Conservation (phyloP, 2,329 filamentous ascomycete species). For the Alternaria consortialis region DNA sequence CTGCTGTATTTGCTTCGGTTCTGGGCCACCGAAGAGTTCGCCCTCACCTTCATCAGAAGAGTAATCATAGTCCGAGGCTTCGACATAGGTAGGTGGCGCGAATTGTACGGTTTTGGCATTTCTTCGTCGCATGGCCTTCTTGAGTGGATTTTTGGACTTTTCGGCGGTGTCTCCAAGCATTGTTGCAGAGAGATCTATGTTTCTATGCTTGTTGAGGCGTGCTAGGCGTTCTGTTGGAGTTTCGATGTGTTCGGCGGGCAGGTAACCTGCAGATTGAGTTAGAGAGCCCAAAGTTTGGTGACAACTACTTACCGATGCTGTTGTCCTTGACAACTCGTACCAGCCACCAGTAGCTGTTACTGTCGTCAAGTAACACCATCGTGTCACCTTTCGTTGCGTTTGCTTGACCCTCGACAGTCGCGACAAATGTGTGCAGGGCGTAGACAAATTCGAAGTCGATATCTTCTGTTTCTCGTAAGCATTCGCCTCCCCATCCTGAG, state of each 20-base stretch:
- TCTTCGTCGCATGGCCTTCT: constrained; percentile 81
- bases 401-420: constrained; percentile 96
- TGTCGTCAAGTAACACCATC: constrained; percentile 97
- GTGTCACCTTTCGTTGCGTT: constrained; percentile 99
- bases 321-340: constrained; percentile 97
- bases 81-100: constrained; percentile 82
- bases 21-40: constrained; percentile 49
- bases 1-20: constrained; percentile 41
- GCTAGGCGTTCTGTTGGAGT: constrained; percentile 95
- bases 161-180: constrained; percentile 78
- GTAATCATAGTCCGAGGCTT: constrained; percentile 87
- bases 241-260: constrained; percentile 97
- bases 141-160: constrained; percentile 83
- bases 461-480: constrained; percentile 95
- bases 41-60: constrained; percentile 77
- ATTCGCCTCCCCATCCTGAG: constrained; percentile 77
- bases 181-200: constrained; percentile 83
- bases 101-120: constrained; percentile 90
- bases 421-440: constrained; percentile 95
- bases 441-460: constrained; percentile 99
- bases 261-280: constrained; percentile 73
- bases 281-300: background rate
- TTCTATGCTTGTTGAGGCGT: constrained; percentile 94
- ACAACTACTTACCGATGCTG: constrained; percentile 74
- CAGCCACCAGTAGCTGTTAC: constrained; percentile 99